Conservation (phyloP, 345 rosid species). For the Brassica carinata region DNA sequence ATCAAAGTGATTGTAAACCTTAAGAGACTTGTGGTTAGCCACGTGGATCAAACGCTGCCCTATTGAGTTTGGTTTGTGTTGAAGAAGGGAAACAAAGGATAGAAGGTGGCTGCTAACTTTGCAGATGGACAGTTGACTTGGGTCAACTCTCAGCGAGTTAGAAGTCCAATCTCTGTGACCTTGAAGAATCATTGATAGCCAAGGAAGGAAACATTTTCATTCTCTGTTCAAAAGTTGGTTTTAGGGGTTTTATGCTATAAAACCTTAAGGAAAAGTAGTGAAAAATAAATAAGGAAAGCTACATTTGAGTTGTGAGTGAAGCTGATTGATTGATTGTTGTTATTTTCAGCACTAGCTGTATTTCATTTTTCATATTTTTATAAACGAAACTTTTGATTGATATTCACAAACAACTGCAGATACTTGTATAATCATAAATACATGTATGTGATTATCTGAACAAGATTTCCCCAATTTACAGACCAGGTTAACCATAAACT, state of each 20-base stretch:
- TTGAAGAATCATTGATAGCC: conserved; percentile 47
- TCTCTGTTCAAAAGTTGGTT: neutral
- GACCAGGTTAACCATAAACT: no score
- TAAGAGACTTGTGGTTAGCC: conserved; percentile 54
- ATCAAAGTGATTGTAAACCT: conserved; percentile 64
- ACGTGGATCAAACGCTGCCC: conserved; percentile 54
- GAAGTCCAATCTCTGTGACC: conserved; percentile 85
- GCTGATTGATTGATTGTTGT: conserved; percentile 31
- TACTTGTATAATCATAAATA: neutral
- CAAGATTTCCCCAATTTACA: no score
- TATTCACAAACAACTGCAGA: conserved; percentile 26
- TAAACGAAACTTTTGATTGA: conserved; percentile 1
- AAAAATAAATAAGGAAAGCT: conserved; percentile 18
- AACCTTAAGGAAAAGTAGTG: conserved; percentile 14
- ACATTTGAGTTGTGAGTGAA: conserved; percentile 16
- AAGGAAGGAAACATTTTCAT: no score
- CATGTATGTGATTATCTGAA: no score
- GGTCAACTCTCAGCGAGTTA: conserved; percentile 70
- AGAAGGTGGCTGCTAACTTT: conserved; percentile 31
- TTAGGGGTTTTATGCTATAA: neutral
- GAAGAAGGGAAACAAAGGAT: conserved; percentile 48
- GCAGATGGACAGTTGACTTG: conserved; percentile 80
- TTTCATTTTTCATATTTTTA: conserved; percentile 8
- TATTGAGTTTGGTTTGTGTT: conserved; percentile 63
- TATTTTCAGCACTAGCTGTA: conserved; percentile 6